Base-by-base conservation (phyloP, 2,329 filamentous ascomycete genomes). In the Fusarium setosum region DNA sequence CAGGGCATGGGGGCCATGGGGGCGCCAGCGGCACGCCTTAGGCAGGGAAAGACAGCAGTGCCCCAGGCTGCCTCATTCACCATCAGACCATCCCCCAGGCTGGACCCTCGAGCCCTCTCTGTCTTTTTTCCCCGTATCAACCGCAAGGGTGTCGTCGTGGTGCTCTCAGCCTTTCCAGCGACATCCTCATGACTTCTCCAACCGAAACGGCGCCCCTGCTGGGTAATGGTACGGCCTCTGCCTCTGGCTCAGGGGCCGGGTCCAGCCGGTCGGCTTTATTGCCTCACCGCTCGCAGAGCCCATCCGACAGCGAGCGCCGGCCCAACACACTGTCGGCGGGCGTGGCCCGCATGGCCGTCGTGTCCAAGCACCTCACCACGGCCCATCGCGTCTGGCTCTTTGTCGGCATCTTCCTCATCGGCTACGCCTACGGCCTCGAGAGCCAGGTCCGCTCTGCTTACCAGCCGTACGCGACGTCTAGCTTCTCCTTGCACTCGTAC, bases 391-490 rank as follows among this genome's bases (percentile, higher is more conserved):
- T 82, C 13, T 79, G 81, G 61, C 78, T 90, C 45, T 88, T 89
- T 67, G 68, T 82, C 26, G 81, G 84, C 21, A 81, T 89, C 53
- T 89, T 90, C 70, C 69, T 90, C 18, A 79, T 89, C 44, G 83
- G 86, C 3, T 90, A 88, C 70, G 85, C 84, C 6, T 89, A 89
- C 68, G 85, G 85, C 0, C 76, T 89, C 24, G 85, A 88, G 71
- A 81, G 81, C 23, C 82, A 80, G 8, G 79, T 87, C 26, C 81
- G 86, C 3, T 77, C 75, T 13, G 80, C 81, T 2, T 88, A 86
- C 68, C 83, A 86, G 77, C 82, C 86, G 1, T 80, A 81, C 65
- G 88, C 87, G 0, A 87, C 86, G 0, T 79, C 82, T 0, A 79
- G 75, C 29, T 88, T 84, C 65, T 72, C 74, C 5, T 61, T 81